Evolutionary conservation across 2,329 filamentous ascomycete genomes (phyloP), one percentile per base, ranked within the genome.

Genomic region (Ascochyta clinopodiicola): DNA sequence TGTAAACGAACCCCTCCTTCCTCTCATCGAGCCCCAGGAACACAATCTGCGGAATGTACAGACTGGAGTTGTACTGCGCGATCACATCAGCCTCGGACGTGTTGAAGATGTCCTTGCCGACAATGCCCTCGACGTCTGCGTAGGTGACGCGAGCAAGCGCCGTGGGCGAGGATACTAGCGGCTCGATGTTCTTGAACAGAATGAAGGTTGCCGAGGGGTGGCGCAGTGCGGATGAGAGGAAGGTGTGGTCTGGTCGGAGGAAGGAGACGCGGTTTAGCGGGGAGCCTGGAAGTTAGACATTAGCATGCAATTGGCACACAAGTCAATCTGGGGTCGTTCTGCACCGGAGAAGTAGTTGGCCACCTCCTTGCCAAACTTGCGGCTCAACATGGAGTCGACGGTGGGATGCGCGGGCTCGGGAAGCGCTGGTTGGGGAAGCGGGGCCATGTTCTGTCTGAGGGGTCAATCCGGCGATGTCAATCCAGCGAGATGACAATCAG

Each of bases 11-110:
- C 0, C 79, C 83, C 27, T 81, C 75, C 44, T 79, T 75, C 43
- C 75, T 77, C 72, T 96, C 92, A 63, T 96, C 87, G 43, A 97
- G 77, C 0, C 94, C 94, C 25, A 98, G 79, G 72, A 98, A 97
- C 47, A 98, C 81, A 46, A 97, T 80, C 59, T 91, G 83, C 3
- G 92, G 88, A 19, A 81, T 76, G 15, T 86, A 86, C 49, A 84
- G 79, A 4, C 81, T 79, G 27, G 91, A 96, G 77, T 96, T 88
- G 75, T 88, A 97, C 29, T 82, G 79, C 67, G 85, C 84, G 57
- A 96, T 82, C 62, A 88, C 73, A 40, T 95, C 87, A 63, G 88
- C 86, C 73, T 98, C 94, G 1, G 82, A 81, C 63, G 83, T 82
- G 19, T 80, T 81, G 73, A 92, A 97, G 0, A 89, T 87, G 51